Evolutionary conservation across 1,284 basidiomycete species (phyloP), one percentile per base, ranked within the genome.

Genomic region (Trametes polyzona): DNA sequence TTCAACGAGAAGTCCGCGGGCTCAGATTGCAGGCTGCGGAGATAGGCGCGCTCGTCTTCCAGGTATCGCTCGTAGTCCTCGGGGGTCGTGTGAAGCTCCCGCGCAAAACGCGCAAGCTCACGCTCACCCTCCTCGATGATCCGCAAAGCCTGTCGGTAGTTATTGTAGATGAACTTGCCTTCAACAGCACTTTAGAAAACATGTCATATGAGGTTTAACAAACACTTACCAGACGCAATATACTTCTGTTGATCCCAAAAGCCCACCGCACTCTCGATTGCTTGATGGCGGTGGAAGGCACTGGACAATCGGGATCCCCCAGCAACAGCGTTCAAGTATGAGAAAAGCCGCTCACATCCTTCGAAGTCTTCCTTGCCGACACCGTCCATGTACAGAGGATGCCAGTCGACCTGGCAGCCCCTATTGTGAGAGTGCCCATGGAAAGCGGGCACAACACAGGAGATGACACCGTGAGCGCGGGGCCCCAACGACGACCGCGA

Each of bases 311-410:
- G 61, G 0, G 62, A 66, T 9, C 48, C 54, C 4, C 47, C 27
- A 0, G 71, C 73, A 29, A 74, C 51, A 9, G 40, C 49, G 59
- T 75, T 75, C 4, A 69, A 71, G n/a, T 52, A 44, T 4, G 66
- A 67, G 61, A 75, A 76, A 1, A 71, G 47, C 75, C 74, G 3
- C 55, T 76, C 71, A 17, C 69, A 64, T 0, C 61, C 68, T 47
- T 73, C 70, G 7, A 76, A 65, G 49, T 76, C 74, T 43, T 73
- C 73, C 10, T 75, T 63, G 2, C 74, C 75, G 16, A 67, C 64
- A 0, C 73, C 70, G 0, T 55, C 17, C 14, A 70, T 64, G 47
- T 66, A 63, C 8, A 67, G 58, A 0, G 73, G 73, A 53, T 75
- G 74, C 50, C 67, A 65, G 1, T 57, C 14, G 1, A 68, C 49